Percentiles rank a stretch among this genome's conserved stretches.
Conservation (phyloP, 345 rosid genomes). For the Fremontodendron californicum region DNA sequence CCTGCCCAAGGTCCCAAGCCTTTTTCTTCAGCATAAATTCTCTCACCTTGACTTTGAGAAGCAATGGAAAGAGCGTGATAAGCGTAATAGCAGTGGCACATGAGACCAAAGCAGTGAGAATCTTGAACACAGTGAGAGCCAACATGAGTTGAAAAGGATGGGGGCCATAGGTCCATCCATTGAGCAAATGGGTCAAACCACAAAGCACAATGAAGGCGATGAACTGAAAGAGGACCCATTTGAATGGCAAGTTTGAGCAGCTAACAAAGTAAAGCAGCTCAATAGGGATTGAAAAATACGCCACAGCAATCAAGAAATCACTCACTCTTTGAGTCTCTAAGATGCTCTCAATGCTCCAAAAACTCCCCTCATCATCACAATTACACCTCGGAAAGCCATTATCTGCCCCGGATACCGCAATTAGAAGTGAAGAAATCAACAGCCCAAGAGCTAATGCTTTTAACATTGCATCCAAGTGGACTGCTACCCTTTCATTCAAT, state of each 20-base stretch:
- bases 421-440: constrained; percentile 40
- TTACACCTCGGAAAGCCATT: constrained; percentile 59
- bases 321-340: constrained; percentile 74
- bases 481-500: constrained; percentile 29
- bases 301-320: constrained; percentile 93
- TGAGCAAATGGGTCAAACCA: constrained; percentile 93
- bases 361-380: constrained; percentile 82
- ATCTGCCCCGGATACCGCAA: constrained; percentile 34
- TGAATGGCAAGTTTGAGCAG: constrained; percentile 91
- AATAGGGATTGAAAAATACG: constrained; percentile 91
- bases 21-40: constrained; percentile 92
- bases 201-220: constrained; percentile 96
- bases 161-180: constrained; percentile 86
- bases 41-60: constrained; percentile 86
- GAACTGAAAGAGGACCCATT: constrained; percentile 93
- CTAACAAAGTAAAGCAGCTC: constrained; percentile 94
- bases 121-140: constrained; percentile 89
- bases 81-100: constrained; percentile 95
- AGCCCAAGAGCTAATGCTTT: constrained; percentile 55
- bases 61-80: constrained; percentile 81
- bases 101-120: constrained; percentile 89
- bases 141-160: constrained; percentile 81
- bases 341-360: constrained; percentile 78
- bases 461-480: constrained; percentile 53
- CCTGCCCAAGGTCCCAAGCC: constrained; percentile 83